Conservation (phyloP, 129 eudicot genomes). For the Chrysanthemum lavandulifolium region DNA sequence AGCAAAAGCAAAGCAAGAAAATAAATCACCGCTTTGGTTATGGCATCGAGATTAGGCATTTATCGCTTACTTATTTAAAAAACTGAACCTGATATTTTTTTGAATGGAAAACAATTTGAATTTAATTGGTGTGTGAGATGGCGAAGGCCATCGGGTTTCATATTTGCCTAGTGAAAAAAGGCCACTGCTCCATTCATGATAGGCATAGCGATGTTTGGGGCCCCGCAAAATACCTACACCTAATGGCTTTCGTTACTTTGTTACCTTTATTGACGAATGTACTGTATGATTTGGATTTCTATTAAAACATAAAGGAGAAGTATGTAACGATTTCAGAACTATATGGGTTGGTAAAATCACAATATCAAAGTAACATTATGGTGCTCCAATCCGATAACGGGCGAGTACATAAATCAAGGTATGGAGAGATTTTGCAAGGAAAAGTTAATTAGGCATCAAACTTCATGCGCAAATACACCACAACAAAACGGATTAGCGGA, state of each 20-base stretch:
- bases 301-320: constrained; percentile 6
- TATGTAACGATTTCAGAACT: constrained; percentile 11
- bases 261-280: constrained; percentile 26
- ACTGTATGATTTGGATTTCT: constrained; percentile 20
- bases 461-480: no score
- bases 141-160: constrained; percentile 23
- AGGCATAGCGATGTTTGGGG: constrained; percentile 21
- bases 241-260: constrained; percentile 6
- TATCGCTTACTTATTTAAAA: constrained; percentile 5
- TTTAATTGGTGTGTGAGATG: constrained; percentile 15
- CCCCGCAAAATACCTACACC: constrained; percentile 8
- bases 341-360: constrained; percentile 4
- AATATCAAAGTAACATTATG: constrained; percentile 8
- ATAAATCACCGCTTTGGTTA: constrained; percentile 13
- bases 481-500: no score
- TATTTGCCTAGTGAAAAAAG: constrained; percentile 19
- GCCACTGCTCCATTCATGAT: constrained; percentile 9
- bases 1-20: background rate
- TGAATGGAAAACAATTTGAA: background rate
- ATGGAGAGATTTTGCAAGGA: no score
- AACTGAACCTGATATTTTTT: constrained; percentile 9
- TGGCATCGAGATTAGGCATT: constrained; percentile 15
- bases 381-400: constrained; percentile 8
- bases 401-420: no score
- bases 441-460: no score